A percentile compares a stretch with the other conserved stretches of the same genome.
Conservation (phyloP, 805 yeast genomes). For the Yamadazyma akitaensis region DNA sequence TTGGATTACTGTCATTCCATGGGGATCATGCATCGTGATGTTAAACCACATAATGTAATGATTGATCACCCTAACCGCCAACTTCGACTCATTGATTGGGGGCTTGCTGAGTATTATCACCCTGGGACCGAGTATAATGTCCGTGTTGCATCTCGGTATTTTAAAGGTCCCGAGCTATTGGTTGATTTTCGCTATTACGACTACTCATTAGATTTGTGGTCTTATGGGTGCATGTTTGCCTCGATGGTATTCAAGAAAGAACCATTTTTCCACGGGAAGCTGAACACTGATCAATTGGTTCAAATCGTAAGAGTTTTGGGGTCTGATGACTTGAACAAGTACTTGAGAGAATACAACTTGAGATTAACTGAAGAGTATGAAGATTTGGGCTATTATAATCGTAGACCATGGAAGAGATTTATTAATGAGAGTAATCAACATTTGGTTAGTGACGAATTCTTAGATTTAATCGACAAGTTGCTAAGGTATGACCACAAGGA, state of each 20-base stretch:
- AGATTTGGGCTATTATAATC: conserved; percentile 63
- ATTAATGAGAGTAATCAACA: conserved; percentile 51
- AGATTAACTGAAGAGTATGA: conserved; percentile 76
- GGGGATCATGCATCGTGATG: conserved; percentile 95
- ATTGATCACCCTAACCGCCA: conserved; percentile 67
- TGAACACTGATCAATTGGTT: conserved; percentile 87
- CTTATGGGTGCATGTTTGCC: conserved; percentile 88
- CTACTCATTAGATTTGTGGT: conserved; percentile 87
- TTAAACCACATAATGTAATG: conserved; percentile 92
- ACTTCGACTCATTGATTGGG: conserved; percentile 88
- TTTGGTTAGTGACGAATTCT: conserved; percentile 50
- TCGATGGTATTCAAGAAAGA: conserved; percentile 85
- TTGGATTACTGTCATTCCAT: conserved; percentile 86
- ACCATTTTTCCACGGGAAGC: conserved; percentile 89
- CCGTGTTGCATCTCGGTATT: conserved; percentile 87
- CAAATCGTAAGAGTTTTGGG: conserved; percentile 88
- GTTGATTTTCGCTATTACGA: conserved; percentile 83
- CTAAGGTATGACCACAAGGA: conserved; percentile 84
- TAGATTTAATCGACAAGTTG: conserved; percentile 70
- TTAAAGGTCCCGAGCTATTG: conserved; percentile 87
- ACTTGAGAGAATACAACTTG: conserved; percentile 66
- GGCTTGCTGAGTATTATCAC: conserved; percentile 89
- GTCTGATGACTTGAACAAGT: conserved; percentile 66
- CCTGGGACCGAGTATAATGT: conserved; percentile 87
- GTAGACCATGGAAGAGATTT: conserved; percentile 66